Percentiles rank a stretch among this genome's conserved stretches.
Evolutionary conservation across 83 land plant species (phyloP).

Genomic region (Thuja plicata): DNA sequence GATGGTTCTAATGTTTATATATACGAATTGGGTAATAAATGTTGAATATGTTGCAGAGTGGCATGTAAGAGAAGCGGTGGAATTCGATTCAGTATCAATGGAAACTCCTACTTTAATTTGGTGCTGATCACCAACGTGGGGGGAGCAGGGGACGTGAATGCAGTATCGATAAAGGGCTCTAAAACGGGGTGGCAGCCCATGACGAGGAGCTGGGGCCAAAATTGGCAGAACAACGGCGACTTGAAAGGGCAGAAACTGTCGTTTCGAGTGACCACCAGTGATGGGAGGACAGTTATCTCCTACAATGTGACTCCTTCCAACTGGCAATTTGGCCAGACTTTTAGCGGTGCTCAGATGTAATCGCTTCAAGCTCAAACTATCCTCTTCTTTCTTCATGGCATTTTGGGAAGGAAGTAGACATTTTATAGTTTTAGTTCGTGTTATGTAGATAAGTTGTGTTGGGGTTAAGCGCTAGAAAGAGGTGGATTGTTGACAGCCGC

Average conservation of each 20-base stretch:
- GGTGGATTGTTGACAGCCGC: too few relatives aligned
- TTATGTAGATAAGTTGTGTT: too few relatives aligned
- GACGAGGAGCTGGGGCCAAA: background rate
- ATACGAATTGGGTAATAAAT: background rate
- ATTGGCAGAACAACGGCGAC: background rate
- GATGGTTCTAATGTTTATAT: too few relatives aligned
- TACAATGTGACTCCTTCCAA: too few relatives aligned
- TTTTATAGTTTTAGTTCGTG: too few relatives aligned
- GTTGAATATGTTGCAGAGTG: background rate
- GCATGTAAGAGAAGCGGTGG: background rate
- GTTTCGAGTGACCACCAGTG: background rate
- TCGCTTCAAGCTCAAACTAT: too few relatives aligned
- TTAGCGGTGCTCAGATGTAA: too few relatives aligned
- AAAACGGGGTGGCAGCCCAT: background rate
- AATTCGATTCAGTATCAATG: background rate
- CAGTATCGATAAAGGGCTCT: background rate
- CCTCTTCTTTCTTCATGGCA: too few relatives aligned
- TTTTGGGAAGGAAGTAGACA: too few relatives aligned
- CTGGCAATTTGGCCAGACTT: too few relatives aligned
- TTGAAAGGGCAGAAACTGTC: background rate
- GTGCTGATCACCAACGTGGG: background rate
- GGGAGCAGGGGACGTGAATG: background rate
- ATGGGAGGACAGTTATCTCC: background rate
- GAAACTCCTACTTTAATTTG: background rate
- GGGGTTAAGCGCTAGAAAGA: too few relatives aligned